These are phyloP conservation scores for Pseudocercospora eumusae DNA, from an alignment of 2,329 filamentous ascomycete genomes.

Conservation along the genomic window DNA sequence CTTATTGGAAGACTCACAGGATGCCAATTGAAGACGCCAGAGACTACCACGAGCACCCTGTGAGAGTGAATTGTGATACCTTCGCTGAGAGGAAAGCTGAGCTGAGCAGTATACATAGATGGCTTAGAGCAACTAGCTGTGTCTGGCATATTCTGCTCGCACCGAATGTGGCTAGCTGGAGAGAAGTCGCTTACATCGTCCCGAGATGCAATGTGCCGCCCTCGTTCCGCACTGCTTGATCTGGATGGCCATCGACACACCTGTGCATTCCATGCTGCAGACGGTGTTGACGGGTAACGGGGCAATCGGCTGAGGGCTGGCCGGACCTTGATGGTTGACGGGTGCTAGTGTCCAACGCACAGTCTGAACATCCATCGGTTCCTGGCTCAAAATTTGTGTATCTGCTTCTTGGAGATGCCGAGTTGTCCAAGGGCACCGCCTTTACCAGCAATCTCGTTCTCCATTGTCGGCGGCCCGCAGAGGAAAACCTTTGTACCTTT, in stretches of 20 bases:
- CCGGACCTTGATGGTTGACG: no score
- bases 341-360: no score
- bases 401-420: conserved; percentile 58
- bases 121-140: background rate
- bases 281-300: background rate
- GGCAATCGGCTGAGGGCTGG: background rate
- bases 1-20: no score
- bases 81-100: background rate
- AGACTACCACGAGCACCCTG: no score
- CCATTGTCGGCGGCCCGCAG: conserved; percentile 69
- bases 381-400: conserved; percentile 58
- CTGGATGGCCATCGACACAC: background rate
- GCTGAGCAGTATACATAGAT: background rate
- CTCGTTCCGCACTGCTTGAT: background rate
- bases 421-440: conserved; percentile 59
- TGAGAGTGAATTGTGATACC: no score
- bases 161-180: no score
- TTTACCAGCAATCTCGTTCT: conserved; percentile 56
- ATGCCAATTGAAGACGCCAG: no score
- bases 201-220: background rate
- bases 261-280: background rate
- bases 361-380: no score
- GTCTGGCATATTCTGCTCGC: background rate
- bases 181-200: background rate
- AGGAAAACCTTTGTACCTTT: conserved; percentile 63